Conservation (phyloP, 75 land plant species). For the Chamaecyparis obtusa region DNA sequence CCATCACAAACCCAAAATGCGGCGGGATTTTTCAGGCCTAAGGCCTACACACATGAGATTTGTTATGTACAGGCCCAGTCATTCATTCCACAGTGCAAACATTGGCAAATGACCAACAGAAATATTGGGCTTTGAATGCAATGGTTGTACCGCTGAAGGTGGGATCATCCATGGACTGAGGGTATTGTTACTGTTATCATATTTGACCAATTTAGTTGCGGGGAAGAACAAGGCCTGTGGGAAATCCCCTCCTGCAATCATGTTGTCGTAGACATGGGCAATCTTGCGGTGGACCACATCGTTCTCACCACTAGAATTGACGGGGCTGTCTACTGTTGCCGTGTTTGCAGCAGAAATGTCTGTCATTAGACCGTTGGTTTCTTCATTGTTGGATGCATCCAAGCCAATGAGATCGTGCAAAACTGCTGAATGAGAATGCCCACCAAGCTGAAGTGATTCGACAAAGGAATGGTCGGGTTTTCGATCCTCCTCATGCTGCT, state of each 20-base stretch:
- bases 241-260: constrained; percentile 4
- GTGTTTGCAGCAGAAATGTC: neutral
- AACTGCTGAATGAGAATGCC: constrained; percentile 7
- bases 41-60: neutral
- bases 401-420: constrained; percentile 8
- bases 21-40: neutral
- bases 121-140: constrained; percentile 11
- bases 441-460: constrained; percentile 8
- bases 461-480: constrained; percentile 7
- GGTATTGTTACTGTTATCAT: neutral
- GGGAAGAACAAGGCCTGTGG: constrained; percentile 9
- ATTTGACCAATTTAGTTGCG: neutral
- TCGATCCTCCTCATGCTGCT: constrained; percentile 5
- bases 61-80: neutral
- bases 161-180: constrained; percentile 11
- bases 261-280: neutral
- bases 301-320: neutral
- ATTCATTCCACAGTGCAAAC: constrained; percentile 13
- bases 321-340: neutral
- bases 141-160: neutral
- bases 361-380: neutral
- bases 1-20: constrained; percentile 5
- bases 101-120: constrained; percentile 12
- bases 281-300: neutral
- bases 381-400: constrained; percentile 11